Evolutionary conservation across 2,329 filamentous ascomycete genomes (phyloP), one percentile per base, ranked within the genome.

Genomic region (Podosphaera fusca): DNA sequence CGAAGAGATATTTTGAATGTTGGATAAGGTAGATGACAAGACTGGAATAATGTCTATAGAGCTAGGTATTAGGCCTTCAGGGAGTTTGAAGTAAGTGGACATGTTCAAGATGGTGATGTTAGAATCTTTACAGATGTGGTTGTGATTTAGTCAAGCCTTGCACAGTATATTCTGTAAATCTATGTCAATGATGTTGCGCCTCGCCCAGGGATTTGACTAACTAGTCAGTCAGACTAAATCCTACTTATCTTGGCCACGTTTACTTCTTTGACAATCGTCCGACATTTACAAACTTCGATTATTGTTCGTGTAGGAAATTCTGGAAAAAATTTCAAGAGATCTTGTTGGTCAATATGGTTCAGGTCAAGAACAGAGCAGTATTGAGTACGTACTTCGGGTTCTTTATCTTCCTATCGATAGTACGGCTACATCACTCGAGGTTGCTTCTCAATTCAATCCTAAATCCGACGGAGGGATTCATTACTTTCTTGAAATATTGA

Each of bases 1-100:
- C 54, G 71, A 66, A 56, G 71, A 67, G 45, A 70, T 69, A 51
- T 70, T 67, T 63, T 85, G 79, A 21, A 95, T 77, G 55, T 85
- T 85, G 62, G 80, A 75, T 60, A 95, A 80, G 62, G 94, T 79
- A 59, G 81, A 76, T 65, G 87, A 82, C 56, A 95, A 79, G 65
- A 88, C 81, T 33, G 88, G 87, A 56, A 94, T 78, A 63, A 87
- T 80, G 72, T 95, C 89, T 71, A 95, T 87, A 55, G 81, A 80
- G 69, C 89, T 83, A 34, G 89, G 85, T 55, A 85, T 78, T 60
- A 92, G 84, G 57, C 83, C 80, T 2, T 77, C 71, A 36, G 82
- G 76, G 65, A 66, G 62, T 33, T 62, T 65, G 59, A 58, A 62
- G 63, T 58, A 65, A 61, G 58, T 68, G 63, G 59, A 65, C 63